These are phyloP conservation scores for Heterobasidion irregulare DNA, from an alignment of 1,284 basidiomycete genomes.

Conservation along the genomic window DNA sequence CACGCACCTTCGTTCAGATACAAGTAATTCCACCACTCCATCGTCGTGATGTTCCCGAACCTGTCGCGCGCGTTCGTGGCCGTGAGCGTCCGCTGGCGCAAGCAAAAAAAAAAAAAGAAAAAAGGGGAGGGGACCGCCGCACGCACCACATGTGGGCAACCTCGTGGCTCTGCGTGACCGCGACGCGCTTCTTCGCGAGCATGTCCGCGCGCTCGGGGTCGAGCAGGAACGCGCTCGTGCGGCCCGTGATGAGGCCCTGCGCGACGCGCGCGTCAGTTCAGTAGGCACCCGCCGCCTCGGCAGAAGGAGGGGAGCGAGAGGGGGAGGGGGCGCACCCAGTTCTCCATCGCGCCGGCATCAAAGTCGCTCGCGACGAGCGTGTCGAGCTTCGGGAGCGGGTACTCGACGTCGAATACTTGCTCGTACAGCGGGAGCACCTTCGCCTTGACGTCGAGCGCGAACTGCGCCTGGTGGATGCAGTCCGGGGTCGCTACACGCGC, in stretches of 20 bases:
- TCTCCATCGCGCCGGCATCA: slow-evolving; percentile 94
- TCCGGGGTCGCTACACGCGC: slow-evolving; percentile 66
- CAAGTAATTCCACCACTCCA: slow-evolving; percentile 92
- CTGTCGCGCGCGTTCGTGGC: slow-evolving; percentile 18
- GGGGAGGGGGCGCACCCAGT: slow-evolving; percentile 45
- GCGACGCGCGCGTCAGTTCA: not conserved
- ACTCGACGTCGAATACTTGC: slow-evolving; percentile 84
- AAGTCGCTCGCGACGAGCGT: slow-evolving; percentile 84
- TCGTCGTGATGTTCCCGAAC: slow-evolving; percentile 90
- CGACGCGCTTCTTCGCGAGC: slow-evolving; percentile 73
- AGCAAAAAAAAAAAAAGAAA: too few relatives aligned
- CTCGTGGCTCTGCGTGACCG: slow-evolving; percentile 77
- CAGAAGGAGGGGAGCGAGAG: too few relatives aligned
- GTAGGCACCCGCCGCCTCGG: too few relatives aligned
- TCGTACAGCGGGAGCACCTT: slow-evolving; percentile 91
- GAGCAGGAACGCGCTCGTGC: slow-evolving; percentile 78
- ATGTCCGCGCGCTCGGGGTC: slow-evolving; percentile 76
- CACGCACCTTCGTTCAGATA: slow-evolving; percentile 70
- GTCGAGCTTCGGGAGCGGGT: slow-evolving; percentile 90
- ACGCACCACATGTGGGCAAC: slow-evolving; percentile 78
- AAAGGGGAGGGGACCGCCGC: not conserved
- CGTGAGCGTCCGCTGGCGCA: not conserved
- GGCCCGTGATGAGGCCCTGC: slow-evolving; percentile 84
- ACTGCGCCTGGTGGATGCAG: slow-evolving; percentile 75
- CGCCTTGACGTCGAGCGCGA: slow-evolving; percentile 85